Base-by-base conservation (phyloP, 225 moss, liverwort and hornwort species). In the Polytrichum commune region DNA sequence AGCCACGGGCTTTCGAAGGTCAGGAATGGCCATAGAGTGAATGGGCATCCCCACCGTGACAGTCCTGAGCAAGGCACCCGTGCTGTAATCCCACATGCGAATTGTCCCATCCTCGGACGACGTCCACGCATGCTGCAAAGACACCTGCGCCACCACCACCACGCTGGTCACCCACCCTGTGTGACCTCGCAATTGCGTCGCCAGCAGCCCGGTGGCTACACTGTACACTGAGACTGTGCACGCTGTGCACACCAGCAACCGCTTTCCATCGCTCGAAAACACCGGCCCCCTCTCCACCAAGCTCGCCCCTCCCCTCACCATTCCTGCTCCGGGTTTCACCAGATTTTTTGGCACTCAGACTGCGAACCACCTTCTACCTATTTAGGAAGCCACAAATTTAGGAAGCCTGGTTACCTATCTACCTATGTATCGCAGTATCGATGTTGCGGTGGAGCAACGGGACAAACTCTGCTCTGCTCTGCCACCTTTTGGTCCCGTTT, bases 231-330 rank as follows among this genome's bases (percentile, higher is more conserved):
- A 83, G 29, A 97, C 94, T n/a, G 86, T 30, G 54, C 86, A 77
- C 0, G 86, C 84, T n/a, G 89, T 93, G 89, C 95, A 95, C 67
- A 90, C 90, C 33, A 98, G 74, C 30, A 95, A 68, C 27, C 90
- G 81, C 72, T 98, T 98, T 7, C 98, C 98, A 72, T 98, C 93
- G 28, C 69, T 83, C 1, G 98, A 85, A 79, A 93, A 90, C 55
- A 81, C 89, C 7, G 92, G 92, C 28, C 72, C 86, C 66, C 76
- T 79, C 62, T 78, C 55, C 69, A 89, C 81, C 72, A 93, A 65
- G 60, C 80, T 85, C 57, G 77, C 85, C 29, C 92, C 92, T 19
- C 92, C 92, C 69, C 90, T 72, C 79, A 76, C 79, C 84, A 88
- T 46, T 46, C 46, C 46, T 46, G 46, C 13, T 16, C 46, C 13